Evolutionary conservation across 345 rosid species (phyloP).

Genomic region (Bruguiera gymnorhiza): DNA sequence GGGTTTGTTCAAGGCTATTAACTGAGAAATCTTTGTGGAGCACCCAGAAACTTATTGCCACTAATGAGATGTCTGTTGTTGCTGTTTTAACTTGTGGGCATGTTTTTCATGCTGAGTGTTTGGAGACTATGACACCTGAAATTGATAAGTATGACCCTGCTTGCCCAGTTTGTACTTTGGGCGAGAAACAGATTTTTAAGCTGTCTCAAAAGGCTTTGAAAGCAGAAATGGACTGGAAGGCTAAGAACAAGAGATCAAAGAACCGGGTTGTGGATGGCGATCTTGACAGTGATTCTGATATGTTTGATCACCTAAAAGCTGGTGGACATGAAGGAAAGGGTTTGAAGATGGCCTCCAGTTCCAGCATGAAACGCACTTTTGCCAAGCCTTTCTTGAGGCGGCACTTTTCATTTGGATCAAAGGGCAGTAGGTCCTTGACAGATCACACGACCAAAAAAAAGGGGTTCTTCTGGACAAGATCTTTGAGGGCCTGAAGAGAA

Average conservation of each 20-base stretch:
- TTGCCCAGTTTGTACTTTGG: constrained; percentile 90
- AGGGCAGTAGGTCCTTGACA: constrained; percentile 45
- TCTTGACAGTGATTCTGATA: constrained; percentile 42
- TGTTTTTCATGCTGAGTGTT: constrained; percentile 93
- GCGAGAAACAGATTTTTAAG: constrained; percentile 67
- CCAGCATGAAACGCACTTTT: constrained; percentile 56
- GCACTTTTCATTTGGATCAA: constrained; percentile 80
- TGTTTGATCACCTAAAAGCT: constrained; percentile 42
- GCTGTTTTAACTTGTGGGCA: constrained; percentile 90
- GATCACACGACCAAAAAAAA: constrained; percentile 59
- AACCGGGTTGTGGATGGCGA: constrained; percentile 63
- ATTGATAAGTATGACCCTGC: constrained; percentile 78
- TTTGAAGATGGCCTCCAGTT: constrained; percentile 53
- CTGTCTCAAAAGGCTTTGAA: constrained; percentile 77
- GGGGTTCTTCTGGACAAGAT: constrained; percentile 86
- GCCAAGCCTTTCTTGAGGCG: constrained; percentile 63
- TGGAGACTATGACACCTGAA: constrained; percentile 83
- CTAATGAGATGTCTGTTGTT: constrained; percentile 64
- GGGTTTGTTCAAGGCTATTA: constrained; percentile 79
- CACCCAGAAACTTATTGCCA: constrained; percentile 60
- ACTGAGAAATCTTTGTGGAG: constrained; percentile 78
- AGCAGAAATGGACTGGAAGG: constrained; percentile 71
- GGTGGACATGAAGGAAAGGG: constrained; percentile 50
- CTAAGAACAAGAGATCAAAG: constrained; percentile 62
- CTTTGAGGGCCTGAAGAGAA: constrained; percentile 62